Evolutionary conservation across 2,329 filamentous ascomycete genomes (phyloP).

Genomic region (Ophiostoma tasmaniense): DNA sequence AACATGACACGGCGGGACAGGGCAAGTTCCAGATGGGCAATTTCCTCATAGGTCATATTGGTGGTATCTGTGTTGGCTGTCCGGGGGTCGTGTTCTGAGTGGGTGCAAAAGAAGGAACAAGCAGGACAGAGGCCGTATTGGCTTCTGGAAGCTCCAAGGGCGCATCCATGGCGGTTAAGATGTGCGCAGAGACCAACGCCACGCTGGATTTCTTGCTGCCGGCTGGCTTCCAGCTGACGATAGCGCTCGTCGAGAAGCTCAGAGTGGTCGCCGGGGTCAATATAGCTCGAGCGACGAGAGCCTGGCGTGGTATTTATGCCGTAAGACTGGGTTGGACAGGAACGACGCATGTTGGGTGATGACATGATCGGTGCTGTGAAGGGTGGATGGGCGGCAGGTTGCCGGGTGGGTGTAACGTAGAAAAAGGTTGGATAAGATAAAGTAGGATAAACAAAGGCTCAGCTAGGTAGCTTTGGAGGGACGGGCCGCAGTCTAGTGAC

Average conservation of each 20-base stretch:
- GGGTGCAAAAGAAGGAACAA: background rate
- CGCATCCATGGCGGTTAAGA: background rate
- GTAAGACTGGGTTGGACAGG: background rate
- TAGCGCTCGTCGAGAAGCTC: background rate
- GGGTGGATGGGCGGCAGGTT: background rate
- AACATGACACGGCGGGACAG: background rate
- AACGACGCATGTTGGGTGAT: background rate
- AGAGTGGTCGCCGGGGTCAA: background rate
- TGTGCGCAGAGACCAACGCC: background rate
- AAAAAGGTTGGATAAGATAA: background rate
- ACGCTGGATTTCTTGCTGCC: background rate
- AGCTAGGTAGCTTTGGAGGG: background rate
- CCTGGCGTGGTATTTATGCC: background rate
- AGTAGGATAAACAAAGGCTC: background rate
- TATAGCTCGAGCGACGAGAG: background rate
- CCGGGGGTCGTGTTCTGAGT: background rate
- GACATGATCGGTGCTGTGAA: background rate
- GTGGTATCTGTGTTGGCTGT: background rate
- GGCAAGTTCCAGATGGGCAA: background rate
- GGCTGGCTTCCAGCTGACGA: background rate
- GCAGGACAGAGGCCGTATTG: background rate
- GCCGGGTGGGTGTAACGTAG: background rate
- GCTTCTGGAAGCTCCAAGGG: background rate
- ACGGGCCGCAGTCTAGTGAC: background rate
- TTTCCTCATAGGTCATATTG: background rate